Base-by-base conservation (phyloP, 805 yeast species). In the Torulaspora franciscae region DNA sequence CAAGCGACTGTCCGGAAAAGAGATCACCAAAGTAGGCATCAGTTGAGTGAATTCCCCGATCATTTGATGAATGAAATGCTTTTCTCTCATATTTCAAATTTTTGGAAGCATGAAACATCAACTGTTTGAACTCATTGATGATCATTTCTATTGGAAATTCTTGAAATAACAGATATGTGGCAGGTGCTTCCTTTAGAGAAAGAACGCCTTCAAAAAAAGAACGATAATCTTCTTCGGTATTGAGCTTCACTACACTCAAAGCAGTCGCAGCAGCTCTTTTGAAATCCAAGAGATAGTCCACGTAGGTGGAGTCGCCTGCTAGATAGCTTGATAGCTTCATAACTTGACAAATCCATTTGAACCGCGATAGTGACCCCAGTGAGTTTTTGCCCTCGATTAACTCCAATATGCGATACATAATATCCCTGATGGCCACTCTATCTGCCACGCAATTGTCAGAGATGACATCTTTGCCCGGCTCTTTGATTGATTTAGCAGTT, bases 311-410 rank as follows among this genome's bases (percentile, higher is more conserved):
- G 34, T 54, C 52, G 3, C 57, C 56, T 9, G 42, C 32, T 4
- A 57, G 33, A 38, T 45, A 24, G 14, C 42, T 42, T 3, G 42
- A 27, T 2, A 58, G 37, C 29, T 42, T 52, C 6, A 50, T 27
- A 2, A 49, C 36, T 39, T 56, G 55, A 22, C 47, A 44, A 11
- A 47, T 33, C 61, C 61, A 55, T 14, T 30, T 43, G 24, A 53
- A 28, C 29, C 27, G 35, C 15, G 29, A 8, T 10, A 38, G 3
- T 2, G 40, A 25, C 2, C 28, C 32, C n/a, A 41, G 19, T 7
- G 26, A 15, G 14, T 17, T 22, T 11, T 38, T 37, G 14, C 42
- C 35, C 19, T 52, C 58, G 11, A 52, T 30, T 10, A 42, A 27
- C 3, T 46, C 50, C 27, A 50, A 22, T 14, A 55, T 25, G 28